Conservation (phyloP, 768 basidiomycete genomes). For the Pleurotus sapidus region DNA sequence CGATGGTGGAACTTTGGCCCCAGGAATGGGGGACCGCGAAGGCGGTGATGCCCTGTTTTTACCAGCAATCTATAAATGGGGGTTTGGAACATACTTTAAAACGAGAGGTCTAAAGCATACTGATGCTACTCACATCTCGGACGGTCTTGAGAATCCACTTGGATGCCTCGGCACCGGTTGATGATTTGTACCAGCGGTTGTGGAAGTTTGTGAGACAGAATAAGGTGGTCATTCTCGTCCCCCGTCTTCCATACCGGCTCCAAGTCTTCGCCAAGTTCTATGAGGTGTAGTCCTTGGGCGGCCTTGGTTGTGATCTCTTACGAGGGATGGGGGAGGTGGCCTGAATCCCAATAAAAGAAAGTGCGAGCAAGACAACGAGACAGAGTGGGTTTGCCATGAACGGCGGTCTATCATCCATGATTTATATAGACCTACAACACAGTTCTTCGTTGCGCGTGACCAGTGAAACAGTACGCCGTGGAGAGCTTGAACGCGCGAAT, state of each 20-base stretch:
- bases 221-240: not conserved
- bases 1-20: slow-evolving; percentile 14
- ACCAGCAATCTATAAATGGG: not conserved
- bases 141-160: slow-evolving; percentile 14
- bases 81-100: not conserved
- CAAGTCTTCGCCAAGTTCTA: not conserved
- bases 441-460: too few species aligned
- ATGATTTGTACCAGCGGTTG: slow-evolving; percentile 15
- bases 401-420: too few species aligned
- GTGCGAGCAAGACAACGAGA: too few species aligned
- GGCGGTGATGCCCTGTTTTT: slow-evolving; percentile 9
- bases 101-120: not conserved
- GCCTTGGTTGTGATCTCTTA: not conserved
- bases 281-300: not conserved
- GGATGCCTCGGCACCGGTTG: slow-evolving; percentile 13
- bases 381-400: too few species aligned
- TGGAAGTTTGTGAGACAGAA: slow-evolving; percentile 10
- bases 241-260: not conserved
- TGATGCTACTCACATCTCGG: not conserved
- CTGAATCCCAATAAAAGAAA: too few species aligned
- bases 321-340: too few species aligned
- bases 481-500: too few species aligned
- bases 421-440: too few species aligned
- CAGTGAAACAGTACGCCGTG: too few species aligned
- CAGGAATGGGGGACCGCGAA: slow-evolving; percentile 11